Base-by-base conservation (phyloP, 1,284 basidiomycete genomes). In the Cyathus pygmaeus region DNA sequence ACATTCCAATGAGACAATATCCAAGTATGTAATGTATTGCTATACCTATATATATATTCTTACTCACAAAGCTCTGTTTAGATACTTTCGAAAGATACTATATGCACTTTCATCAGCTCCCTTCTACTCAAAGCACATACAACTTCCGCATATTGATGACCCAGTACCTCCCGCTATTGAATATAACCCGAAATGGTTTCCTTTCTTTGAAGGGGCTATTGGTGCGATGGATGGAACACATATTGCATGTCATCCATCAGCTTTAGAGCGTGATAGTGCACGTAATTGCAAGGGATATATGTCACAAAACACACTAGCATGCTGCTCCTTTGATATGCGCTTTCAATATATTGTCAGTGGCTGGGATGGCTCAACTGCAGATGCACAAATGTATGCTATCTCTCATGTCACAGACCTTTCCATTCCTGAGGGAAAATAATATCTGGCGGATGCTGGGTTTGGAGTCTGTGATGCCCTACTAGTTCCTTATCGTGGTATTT, bases 161-260 rank as follows among this genome's bases (percentile, higher is more conserved):
- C 66, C 71, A 3, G 30, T 63, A 26, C 65, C 71, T 15, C 13
- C 30, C 5, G 57, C 67, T 9, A 77, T 81, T 27, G 30, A 13
- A 1, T 53, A 62, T 6, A 76, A 79, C 56, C 66, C 71, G 1
- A 79, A 78, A 56, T 75, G 77, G 46, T 78, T 57, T 56, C 80
- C 79, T 13, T 82, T 71, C 55, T 79, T 83, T 61, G 59, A 68
- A 27, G 63, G 73, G 63, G 73, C 70, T 9, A 49, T 83, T 53
- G 78, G 78, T 26, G 81, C 79, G 23, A 71, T 84, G 26, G 81
- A 84, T 71, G 78, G 80, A 1, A 78, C 71, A 15, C 78, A 81
- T 53, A 73, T 81, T 33, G 61, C 67, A 33, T 72, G 66, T 17
- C 66, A 30, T 29, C 65, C 76, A 11, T 62, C 76, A 13, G 59